Percentiles rank a stretch among this genome's conserved stretches.
Evolutionary conservation across 148 eudicot genomes (phyloP).

Genomic region (Silene latifolia): DNA sequence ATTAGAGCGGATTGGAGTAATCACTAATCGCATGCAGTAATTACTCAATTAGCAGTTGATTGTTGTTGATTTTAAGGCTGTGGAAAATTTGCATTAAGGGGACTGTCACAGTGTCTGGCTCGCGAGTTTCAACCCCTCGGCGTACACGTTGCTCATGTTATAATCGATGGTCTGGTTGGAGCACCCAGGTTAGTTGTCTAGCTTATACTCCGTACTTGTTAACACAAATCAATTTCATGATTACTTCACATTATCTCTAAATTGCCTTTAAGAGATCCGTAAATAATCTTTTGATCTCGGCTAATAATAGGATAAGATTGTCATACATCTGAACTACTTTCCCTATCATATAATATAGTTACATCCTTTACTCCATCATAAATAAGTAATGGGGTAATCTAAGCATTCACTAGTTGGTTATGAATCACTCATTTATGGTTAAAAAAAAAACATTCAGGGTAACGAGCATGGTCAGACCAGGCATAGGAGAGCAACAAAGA

Average conservation of each 20-base stretch:
- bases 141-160: slow-evolving; percentile 74
- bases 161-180: slow-evolving; percentile 64
- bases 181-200: slow-evolving; percentile 45
- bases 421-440: too few relatives aligned
- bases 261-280: too few relatives aligned
- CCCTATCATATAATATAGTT: too few relatives aligned
- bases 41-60: background rate
- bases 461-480: slow-evolving; percentile 21
- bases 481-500: slow-evolving; percentile 30
- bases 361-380: too few relatives aligned
- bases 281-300: too few relatives aligned
- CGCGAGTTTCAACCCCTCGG: slow-evolving; percentile 72
- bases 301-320: too few relatives aligned
- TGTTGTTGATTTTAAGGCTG: slow-evolving; percentile 42
- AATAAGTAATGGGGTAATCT: background rate
- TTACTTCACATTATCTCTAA: background rate
- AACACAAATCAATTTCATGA: too few relatives aligned
- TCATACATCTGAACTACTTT: too few relatives aligned
- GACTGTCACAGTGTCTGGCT: slow-evolving; percentile 70
- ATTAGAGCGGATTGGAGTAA: background rate
- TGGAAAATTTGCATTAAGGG: slow-evolving; percentile 85
- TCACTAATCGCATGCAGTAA: background rate
- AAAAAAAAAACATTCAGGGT: slow-evolving; percentile 28
- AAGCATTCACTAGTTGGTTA: too few relatives aligned
- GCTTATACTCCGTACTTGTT: too few relatives aligned